phyloP scores from a whole-genome alignment of 805 yeast genomes.

The Lipomyces oligophaga region DNA sequence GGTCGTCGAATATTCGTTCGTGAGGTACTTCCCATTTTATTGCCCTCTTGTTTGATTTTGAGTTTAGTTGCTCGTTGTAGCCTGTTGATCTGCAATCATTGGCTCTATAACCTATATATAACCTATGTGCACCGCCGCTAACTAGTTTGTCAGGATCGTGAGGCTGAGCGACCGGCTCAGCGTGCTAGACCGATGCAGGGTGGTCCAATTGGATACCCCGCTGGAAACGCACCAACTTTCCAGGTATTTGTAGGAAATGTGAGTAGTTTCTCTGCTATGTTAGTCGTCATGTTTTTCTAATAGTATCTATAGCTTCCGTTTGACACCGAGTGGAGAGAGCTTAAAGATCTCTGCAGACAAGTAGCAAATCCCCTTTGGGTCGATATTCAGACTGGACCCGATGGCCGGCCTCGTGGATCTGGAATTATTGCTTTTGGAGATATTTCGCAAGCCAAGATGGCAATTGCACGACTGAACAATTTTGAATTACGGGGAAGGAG shows the following conservation, averaged over 20 bases:
- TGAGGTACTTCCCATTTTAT: slow-evolving; percentile 49
- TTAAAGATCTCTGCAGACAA: slow-evolving; percentile 76
- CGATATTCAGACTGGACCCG: slow-evolving; percentile 61
- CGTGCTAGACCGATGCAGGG: slow-evolving; percentile 28
- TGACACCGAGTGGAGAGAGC: slow-evolving; percentile 75
- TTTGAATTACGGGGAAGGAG: slow-evolving; percentile 69
- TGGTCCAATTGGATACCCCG: slow-evolving; percentile 25
- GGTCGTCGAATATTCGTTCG: slow-evolving; percentile 86
- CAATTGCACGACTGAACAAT: slow-evolving; percentile 67
- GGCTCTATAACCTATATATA: not conserved
- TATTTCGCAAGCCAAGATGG: slow-evolving; percentile 64
- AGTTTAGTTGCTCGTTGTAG: not conserved
- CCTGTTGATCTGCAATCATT: no score
- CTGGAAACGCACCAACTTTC: slow-evolving; percentile 22
- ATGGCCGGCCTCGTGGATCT: slow-evolving; percentile 79
- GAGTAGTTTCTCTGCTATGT: slow-evolving; percentile 4
- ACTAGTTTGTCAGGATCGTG: no score
- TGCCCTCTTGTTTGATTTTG: not conserved
- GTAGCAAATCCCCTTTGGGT: slow-evolving; percentile 80
- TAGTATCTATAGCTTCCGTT: slow-evolving; percentile 63
- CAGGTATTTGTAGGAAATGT: slow-evolving; percentile 31
- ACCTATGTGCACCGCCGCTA: not conserved
- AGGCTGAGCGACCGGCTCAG: slow-evolving; percentile 36
- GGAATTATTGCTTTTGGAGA: slow-evolving; percentile 74
- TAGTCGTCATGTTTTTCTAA: not conserved